Conservation (phyloP, 2,329 filamentous ascomycete species). For the Beauveria asiatica region DNA sequence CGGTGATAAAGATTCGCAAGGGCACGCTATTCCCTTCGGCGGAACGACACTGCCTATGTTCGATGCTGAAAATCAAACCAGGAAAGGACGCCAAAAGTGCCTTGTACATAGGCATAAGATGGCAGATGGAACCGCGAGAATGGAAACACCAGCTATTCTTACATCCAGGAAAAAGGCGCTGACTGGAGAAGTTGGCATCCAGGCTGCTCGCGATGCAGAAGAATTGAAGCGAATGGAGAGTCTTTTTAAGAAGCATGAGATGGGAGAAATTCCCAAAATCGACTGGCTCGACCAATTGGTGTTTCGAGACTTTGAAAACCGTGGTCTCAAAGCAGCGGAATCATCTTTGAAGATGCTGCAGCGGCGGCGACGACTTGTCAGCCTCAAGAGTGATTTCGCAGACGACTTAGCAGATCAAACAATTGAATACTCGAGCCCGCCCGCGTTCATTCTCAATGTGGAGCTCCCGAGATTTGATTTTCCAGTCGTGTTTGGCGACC, state of each 20-base stretch:
- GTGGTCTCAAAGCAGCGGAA: conserved; percentile 55
- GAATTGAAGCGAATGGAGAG: conserved; percentile 86
- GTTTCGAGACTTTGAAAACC: conserved; percentile 80
- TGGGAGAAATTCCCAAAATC: conserved; percentile 87
- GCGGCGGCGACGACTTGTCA: conserved; percentile 30
- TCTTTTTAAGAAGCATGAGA: conserved; percentile 94
- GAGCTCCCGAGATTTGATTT: conserved; percentile 95
- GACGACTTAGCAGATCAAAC: conserved; percentile 22
- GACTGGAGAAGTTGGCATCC: conserved; percentile 39
- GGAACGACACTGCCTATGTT: conserved; percentile 91
- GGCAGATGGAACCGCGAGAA: conserved; percentile 76
- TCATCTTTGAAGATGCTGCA: conserved; percentile 53
- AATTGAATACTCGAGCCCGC: conserved; percentile 34
- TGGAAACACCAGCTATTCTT: conserved; percentile 64
- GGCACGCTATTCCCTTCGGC: conserved; percentile 83
- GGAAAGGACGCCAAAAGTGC: conserved; percentile 90
- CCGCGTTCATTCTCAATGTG: conserved; percentile 74
- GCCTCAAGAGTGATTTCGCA: conserved; percentile 21
- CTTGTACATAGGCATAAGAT: conserved; percentile 70
- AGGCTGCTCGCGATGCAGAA: conserved; percentile 61
- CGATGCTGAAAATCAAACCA: conserved; percentile 80
- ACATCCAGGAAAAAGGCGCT: conserved; percentile 46
- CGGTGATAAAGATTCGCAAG: conserved; percentile 58
- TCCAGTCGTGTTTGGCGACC: conserved; percentile 87
- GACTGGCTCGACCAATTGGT: conserved; percentile 95